Conservation (phyloP, 306 rosid species). For the Lathyrus oleraceus region DNA sequence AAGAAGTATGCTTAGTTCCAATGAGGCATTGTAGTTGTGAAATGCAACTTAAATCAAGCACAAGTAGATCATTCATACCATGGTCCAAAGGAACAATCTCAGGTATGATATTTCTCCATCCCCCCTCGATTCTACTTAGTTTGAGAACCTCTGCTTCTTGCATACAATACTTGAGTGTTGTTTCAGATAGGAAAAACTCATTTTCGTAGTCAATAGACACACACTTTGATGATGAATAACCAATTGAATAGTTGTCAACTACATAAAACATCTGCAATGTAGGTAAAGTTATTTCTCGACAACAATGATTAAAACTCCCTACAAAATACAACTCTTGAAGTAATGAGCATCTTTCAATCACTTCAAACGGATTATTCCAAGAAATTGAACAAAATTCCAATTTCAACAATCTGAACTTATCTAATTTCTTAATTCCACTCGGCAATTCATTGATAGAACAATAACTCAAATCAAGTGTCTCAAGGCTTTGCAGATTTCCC, state of each 20-base stretch:
- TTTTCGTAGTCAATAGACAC: rapidly evolving
- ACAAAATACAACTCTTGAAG: conserved; percentile 25
- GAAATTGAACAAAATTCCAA: rapidly evolving
- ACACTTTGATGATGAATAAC: neutral
- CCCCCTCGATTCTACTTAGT: rapidly evolving
- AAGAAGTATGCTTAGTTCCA: neutral
- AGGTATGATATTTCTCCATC: conserved; percentile 31
- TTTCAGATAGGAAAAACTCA: neutral
- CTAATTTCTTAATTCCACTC: neutral
- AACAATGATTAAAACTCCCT: neutral
- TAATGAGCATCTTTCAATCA: conserved; percentile 5
- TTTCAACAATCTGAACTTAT: neutral
- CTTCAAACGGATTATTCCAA: neutral
- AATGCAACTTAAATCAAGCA: rapidly evolving
- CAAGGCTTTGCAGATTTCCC: neutral
- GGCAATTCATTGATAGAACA: conserved; percentile 19
- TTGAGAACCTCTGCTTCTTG: neutral
- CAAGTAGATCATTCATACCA: neutral
- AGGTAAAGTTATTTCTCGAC: neutral
- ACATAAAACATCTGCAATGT: neutral
- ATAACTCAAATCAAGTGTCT: neutral
- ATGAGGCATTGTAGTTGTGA: neutral
- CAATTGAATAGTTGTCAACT: too few relatives aligned
- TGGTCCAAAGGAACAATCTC: neutral
- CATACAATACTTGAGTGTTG: neutral